A percentile compares a stretch with the other conserved stretches of the same genome.
These are phyloP conservation scores for Musa troglodytarum DNA, from an alignment of 176 grass and related monocot genomes.

Conservation along the genomic window DNA sequence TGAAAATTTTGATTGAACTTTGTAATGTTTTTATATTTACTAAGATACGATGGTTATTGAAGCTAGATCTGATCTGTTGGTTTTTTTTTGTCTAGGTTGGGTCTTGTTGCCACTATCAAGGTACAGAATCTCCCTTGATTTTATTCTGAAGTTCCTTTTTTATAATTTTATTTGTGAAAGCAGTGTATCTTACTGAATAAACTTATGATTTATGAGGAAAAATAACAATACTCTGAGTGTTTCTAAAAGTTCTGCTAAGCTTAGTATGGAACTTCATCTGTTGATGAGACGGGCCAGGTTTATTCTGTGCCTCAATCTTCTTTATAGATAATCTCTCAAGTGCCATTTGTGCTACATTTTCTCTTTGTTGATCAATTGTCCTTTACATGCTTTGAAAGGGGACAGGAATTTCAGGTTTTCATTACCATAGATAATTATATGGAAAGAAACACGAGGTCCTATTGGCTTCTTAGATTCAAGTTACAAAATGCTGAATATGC, in stretches of 20 bases:
- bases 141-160: neutral
- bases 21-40: no score
- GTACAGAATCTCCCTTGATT: neutral
- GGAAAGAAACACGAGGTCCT: neutral
- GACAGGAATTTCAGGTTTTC: no score
- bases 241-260: neutral
- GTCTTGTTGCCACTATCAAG: conserved; percentile 19
- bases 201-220: neutral
- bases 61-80: neutral
- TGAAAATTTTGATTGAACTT: neutral
- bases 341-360: neutral
- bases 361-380: neutral
- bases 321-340: neutral
- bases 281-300: neutral
- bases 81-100: conserved; percentile 1
- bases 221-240: neutral
- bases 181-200: neutral
- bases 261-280: neutral
- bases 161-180: neutral
- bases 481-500: neutral
- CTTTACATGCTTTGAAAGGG: neutral
- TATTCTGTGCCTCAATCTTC: neutral
- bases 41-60: neutral
- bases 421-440: neutral
- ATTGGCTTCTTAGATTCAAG: neutral